Evolutionary conservation across 805 yeast genomes (phyloP).

Genomic region (Starmerella vitae): DNA sequence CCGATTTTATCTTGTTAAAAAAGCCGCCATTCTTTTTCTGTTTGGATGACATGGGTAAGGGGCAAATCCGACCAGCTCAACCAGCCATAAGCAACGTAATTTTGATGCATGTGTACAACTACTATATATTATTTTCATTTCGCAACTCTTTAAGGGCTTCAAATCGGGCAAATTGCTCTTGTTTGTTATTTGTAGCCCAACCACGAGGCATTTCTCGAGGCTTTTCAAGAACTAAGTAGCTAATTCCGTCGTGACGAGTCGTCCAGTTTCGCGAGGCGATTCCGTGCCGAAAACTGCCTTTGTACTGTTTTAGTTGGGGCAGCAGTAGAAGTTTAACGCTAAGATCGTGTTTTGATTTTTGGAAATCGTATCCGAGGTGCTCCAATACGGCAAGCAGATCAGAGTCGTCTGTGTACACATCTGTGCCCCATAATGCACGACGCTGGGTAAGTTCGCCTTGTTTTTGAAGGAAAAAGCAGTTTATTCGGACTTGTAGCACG

Average conservation of each 20-base stretch:
- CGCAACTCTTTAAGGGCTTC: conserved; percentile 8
- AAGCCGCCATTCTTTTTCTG: too few relatives aligned
- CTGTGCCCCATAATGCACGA: conserved; percentile 79
- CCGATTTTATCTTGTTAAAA: too few relatives aligned
- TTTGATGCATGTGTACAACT: too few relatives aligned
- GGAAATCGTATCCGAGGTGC: conserved; percentile 47
- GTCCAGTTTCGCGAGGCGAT: conserved; percentile 67
- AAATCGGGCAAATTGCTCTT: conserved; percentile 6
- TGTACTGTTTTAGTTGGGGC: conserved; percentile 54
- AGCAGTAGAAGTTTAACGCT: conserved; percentile 47
- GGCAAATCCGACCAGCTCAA: too few relatives aligned
- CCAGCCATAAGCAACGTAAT: too few relatives aligned
- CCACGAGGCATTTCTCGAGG: conserved; percentile 14
- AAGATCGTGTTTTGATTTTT: conserved; percentile 37
- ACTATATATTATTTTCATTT: too few relatives aligned
- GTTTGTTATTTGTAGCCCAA: conserved; percentile 9
- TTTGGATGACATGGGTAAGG: too few relatives aligned
- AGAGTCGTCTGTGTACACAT: conserved; percentile 86
- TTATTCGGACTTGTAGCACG: conserved; percentile 43
- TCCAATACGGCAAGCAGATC: conserved; percentile 61
- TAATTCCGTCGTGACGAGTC: conserved; percentile 62
- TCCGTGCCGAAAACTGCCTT: conserved; percentile 54
- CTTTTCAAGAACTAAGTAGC: conserved; percentile 39
- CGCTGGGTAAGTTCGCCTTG: conserved; percentile 27
- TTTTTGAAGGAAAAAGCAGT: conserved; percentile 32